Evolutionary conservation across 2,329 filamentous ascomycete genomes (phyloP).

Genomic region (Decorospora gaudefroyi): DNA sequence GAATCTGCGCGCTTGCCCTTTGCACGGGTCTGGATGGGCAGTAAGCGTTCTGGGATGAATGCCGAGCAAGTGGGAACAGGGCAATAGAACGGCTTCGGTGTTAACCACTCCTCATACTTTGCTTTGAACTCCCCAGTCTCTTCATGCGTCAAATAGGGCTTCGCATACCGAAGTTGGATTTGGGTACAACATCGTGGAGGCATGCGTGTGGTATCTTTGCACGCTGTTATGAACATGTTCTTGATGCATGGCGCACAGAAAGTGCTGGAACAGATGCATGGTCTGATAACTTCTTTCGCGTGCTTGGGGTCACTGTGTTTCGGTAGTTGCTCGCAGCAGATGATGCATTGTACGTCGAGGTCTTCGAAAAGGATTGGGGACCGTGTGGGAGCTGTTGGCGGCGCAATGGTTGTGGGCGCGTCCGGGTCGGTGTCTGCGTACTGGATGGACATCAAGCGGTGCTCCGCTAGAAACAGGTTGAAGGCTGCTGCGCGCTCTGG

Average conservation of each 20-base stretch:
- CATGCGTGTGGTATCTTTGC: conserved; percentile 49
- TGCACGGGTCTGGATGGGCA: conserved; percentile 20
- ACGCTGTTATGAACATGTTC: conserved; percentile 50
- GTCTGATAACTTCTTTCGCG: conserved; percentile 19
- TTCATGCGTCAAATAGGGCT: conserved; percentile 41
- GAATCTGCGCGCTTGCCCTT: conserved; percentile 36
- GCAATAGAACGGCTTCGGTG: conserved; percentile 55
- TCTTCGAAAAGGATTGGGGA: conserved; percentile 1
- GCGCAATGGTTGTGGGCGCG: background rate
- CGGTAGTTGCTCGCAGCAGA: conserved; percentile 25
- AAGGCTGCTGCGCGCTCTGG: conserved; percentile 3
- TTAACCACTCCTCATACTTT: conserved; percentile 56
- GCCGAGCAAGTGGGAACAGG: conserved; percentile 55
- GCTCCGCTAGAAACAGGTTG: conserved; percentile 11
- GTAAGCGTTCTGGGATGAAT: conserved; percentile 49
- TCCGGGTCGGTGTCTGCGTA: conserved; percentile 1
- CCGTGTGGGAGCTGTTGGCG: background rate
- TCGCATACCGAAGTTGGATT: conserved; percentile 51
- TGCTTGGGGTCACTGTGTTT: conserved; percentile 11
- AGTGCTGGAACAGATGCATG: conserved; percentile 41
- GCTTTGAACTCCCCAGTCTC: conserved; percentile 47
- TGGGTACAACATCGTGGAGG: conserved; percentile 53
- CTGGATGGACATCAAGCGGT: conserved; percentile 16
- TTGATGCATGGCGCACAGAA: conserved; percentile 49
- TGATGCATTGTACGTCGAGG: conserved; percentile 24